A percentile compares a stretch with the other conserved stretches of the same genome.
phyloP scores from a whole-genome alignment of 768 basidiomycete species.

The Lanmaoa rubissima region DNA sequence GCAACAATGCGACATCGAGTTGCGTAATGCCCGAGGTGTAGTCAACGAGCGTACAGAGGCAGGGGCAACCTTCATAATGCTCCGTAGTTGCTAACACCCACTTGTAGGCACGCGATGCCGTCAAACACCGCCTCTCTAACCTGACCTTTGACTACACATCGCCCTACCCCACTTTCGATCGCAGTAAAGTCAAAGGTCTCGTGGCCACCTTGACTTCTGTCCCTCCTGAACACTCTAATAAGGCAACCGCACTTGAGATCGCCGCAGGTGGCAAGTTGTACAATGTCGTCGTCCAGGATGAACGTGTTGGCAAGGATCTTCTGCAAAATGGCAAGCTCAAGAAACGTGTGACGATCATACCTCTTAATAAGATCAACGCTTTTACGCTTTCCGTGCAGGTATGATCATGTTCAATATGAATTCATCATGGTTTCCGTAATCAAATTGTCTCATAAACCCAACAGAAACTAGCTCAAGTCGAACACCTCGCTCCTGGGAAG shows the following conservation, averaged over 20 bases:
- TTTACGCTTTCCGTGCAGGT: conserved; percentile 53
- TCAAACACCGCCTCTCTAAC: conserved; percentile 63
- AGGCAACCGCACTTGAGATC: conserved; percentile 90
- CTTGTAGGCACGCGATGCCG: conserved; percentile 60
- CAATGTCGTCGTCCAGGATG: conserved; percentile 92
- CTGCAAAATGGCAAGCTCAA: conserved; percentile 74
- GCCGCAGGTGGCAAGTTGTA: conserved; percentile 87
- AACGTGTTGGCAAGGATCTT: conserved; percentile 82
- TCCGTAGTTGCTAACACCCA: conserved; percentile 7
- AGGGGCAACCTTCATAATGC: conserved; percentile 11
- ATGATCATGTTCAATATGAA: conserved; percentile 10
- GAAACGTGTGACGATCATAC: conserved; percentile 91
- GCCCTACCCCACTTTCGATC: conserved; percentile 80
- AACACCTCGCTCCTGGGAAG: conserved; percentile 71
- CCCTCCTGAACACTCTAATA: conserved; percentile 63
- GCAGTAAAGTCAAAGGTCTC: conserved; percentile 83
- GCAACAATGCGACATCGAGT: conserved; percentile 47
- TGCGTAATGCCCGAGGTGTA: conserved; percentile 51
- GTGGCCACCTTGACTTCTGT: conserved; percentile 88
- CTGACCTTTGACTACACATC: conserved; percentile 82
- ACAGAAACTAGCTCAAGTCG: conserved; percentile 76
- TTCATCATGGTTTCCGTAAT: neutral
- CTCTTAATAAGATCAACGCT: conserved; percentile 85
- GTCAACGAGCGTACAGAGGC: conserved; percentile 67
- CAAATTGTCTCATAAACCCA: neutral